Conservation (phyloP, 176 grass and related monocot species). For the Musa itinerans region DNA sequence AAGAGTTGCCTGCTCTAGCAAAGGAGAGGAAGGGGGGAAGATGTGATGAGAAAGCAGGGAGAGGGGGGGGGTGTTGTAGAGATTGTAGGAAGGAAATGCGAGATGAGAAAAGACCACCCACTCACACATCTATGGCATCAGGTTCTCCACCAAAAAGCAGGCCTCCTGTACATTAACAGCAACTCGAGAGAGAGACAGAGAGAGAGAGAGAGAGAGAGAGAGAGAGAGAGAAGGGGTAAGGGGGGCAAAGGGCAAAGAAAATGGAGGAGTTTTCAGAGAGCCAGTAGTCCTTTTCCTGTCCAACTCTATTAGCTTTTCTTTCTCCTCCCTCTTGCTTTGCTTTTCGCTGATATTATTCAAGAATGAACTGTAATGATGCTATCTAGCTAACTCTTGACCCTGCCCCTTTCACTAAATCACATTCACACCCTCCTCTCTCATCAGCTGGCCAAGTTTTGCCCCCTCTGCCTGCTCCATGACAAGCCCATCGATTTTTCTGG, state of each 20-base stretch:
- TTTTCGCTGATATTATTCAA: background rate
- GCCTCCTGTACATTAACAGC: background rate
- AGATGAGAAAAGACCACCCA: conserved; percentile 2
- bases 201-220: too few species aligned
- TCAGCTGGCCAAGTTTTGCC: background rate
- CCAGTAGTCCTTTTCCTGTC: background rate
- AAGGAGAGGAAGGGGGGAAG: background rate
- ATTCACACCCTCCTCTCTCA: background rate
- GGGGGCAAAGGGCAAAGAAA: background rate
- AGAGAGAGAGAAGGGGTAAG: background rate
- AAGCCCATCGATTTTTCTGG: too few species aligned
- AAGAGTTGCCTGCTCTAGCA: background rate
- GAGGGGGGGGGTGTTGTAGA: background rate
- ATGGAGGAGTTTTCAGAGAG: background rate
- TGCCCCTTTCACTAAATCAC: background rate
- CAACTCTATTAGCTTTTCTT: background rate
- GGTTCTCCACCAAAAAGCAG: conserved; percentile 6
- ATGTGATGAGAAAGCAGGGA: background rate
- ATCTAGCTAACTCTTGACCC: background rate
- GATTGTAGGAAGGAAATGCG: background rate
- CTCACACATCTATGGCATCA: conserved; percentile 7
- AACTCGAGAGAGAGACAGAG: conserved; percentile 26
- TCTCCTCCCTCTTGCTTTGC: background rate
- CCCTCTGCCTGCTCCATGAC: background rate
- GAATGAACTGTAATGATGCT: background rate